A percentile compares a stretch with the other conserved stretches of the same genome.
phyloP scores from a whole-genome alignment of 2,329 filamentous ascomycete species.

The Ascomycota sp. region DNA sequence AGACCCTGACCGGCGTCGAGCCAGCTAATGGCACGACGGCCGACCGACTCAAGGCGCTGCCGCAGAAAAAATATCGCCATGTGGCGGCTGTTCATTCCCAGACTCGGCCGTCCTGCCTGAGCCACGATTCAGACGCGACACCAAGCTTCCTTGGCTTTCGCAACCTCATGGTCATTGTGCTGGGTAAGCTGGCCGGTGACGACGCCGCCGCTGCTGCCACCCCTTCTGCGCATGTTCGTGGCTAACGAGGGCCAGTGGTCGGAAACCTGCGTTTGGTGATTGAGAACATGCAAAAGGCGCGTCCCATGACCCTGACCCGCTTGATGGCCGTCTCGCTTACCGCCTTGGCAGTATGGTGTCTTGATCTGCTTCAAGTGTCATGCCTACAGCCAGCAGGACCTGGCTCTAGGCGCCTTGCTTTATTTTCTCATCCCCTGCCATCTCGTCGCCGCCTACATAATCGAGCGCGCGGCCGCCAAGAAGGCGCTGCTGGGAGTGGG shows the following conservation, averaged over 20 bases:
- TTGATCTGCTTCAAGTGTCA: conserved; percentile 82
- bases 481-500: conserved; percentile 49
- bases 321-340: not conserved
- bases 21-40: conserved; percentile 6
- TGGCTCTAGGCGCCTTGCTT: conserved; percentile 54
- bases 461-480: conserved; percentile 65
- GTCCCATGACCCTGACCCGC: conserved; percentile 1
- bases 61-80: conserved; percentile 62
- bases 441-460: conserved; percentile 72
- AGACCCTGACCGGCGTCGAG: conserved; percentile 9
- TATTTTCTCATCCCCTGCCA: conserved; percentile 82
- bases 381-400: conserved; percentile 61
- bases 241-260: conserved; percentile 38
- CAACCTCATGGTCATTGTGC: conserved; percentile 86
- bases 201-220: not conserved
- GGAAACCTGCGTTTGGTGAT: conserved; percentile 89
- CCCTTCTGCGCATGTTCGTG: not conserved
- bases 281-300: conserved; percentile 85
- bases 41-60: conserved; percentile 5
- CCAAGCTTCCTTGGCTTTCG: conserved; percentile 87
- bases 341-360: conserved; percentile 64
- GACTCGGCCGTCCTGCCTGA: conserved; percentile 58
- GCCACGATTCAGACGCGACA: conserved; percentile 52
- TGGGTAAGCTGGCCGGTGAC: conserved; percentile 33
- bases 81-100: conserved; percentile 67